phyloP scores from a whole-genome alignment of 345 rosid genomes.

The Dipteronia dyeriana region DNA sequence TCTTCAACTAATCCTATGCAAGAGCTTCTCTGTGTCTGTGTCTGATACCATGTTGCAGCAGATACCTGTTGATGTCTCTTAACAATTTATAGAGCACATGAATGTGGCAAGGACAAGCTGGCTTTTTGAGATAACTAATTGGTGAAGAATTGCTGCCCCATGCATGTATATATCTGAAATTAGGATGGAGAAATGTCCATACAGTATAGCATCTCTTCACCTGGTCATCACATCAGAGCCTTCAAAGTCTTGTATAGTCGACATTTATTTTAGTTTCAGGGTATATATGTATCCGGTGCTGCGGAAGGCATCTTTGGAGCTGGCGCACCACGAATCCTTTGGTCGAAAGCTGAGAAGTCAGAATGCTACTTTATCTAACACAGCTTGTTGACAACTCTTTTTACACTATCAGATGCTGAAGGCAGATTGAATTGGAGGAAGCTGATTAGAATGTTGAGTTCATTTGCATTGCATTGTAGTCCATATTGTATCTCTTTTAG shows the following conservation, averaged over 20 bases:
- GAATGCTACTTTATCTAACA: neutral
- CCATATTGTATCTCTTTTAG: neutral
- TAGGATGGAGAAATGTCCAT: slow-evolving; percentile 2
- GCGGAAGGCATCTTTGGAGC: slow-evolving; percentile 6
- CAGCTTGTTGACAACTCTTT: neutral
- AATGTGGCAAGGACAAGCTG: slow-evolving; percentile 7
- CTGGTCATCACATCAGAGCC: neutral
- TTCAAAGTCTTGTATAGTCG: slow-evolving; percentile 9
- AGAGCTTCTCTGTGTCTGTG: neutral
- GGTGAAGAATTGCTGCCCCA: slow-evolving; percentile 1
- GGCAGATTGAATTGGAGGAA: neutral
- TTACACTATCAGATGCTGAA: neutral
- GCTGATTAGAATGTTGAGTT: neutral
- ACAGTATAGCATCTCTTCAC: neutral
- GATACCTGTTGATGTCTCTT: neutral
- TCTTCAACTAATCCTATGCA: slow-evolving; percentile 66
- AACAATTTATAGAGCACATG: neutral
- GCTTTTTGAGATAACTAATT: neutral
- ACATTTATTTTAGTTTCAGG: neutral
- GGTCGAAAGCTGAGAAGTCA: neutral
- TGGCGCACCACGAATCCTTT: neutral
- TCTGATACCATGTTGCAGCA: neutral
- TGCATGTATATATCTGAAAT: slow-evolving; percentile 17
- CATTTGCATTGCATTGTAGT: neutral
- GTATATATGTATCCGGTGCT: neutral